Conservation (phyloP, 2,329 filamentous ascomycete genomes). For the Aspergillus costaricaensis region DNA sequence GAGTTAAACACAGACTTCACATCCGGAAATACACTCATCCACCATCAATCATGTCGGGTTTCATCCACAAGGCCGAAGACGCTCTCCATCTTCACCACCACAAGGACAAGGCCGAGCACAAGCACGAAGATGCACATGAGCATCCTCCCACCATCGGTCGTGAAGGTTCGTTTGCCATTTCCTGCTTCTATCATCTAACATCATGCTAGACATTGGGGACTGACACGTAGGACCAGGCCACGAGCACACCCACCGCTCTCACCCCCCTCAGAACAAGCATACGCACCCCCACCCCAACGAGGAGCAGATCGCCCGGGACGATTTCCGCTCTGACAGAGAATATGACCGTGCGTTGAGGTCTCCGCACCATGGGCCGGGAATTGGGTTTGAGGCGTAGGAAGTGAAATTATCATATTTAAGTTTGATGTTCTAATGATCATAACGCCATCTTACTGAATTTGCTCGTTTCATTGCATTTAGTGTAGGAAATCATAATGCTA, state of each 20-base stretch:
- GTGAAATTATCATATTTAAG: background rate
- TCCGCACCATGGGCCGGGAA: conserved; percentile 1
- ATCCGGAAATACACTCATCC: background rate
- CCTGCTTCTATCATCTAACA: background rate
- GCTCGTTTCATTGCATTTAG: too few relatives aligned
- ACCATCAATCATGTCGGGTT: background rate
- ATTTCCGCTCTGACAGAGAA: background rate
- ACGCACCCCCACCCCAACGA: background rate
- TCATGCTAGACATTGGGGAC: background rate
- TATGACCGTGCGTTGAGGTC: conserved; percentile 5
- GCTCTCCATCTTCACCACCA: conserved; percentile 3
- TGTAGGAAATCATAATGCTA: too few relatives aligned
- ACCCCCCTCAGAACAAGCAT: background rate
- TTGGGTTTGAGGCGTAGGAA: background rate
- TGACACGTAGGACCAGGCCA: background rate
- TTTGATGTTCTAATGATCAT: too few relatives aligned
- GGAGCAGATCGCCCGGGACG: background rate
- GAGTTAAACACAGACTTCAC: background rate
- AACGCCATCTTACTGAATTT: too few relatives aligned
- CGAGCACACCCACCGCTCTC: background rate
- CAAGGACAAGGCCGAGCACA: background rate
- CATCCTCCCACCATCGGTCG: background rate
- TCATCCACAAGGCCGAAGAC: conserved; percentile 6
- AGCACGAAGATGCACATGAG: background rate
- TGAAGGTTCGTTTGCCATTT: background rate